Conservation (phyloP, 2,329 filamentous ascomycete genomes). For the Fusarium buharicum region DNA sequence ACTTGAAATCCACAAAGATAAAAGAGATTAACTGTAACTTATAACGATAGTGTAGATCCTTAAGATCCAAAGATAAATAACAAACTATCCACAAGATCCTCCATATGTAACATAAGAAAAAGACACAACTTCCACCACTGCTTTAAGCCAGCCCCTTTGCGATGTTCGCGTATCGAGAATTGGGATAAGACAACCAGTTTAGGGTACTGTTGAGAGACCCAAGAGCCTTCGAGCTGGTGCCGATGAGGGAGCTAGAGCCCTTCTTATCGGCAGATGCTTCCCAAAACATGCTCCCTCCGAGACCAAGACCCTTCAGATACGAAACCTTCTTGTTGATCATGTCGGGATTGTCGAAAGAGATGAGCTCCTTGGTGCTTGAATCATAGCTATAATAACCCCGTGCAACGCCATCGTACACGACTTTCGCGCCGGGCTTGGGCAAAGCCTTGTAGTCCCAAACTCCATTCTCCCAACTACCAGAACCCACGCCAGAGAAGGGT, state of each 20-base stretch:
- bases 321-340: slow-evolving; percentile 69
- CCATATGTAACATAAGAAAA: no score
- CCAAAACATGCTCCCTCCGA: slow-evolving; percentile 89
- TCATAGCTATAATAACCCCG: slow-evolving; percentile 79
- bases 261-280: slow-evolving; percentile 76
- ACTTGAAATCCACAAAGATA: no score
- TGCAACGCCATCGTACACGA: slow-evolving; percentile 65
- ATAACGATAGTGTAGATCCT: no score
- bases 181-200: slow-evolving; percentile 63
- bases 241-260: slow-evolving; percentile 68
- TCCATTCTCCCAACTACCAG: slow-evolving; percentile 76
- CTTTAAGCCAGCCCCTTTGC: slow-evolving; percentile 16
- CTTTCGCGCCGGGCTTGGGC: slow-evolving; percentile 68
- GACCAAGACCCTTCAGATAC: slow-evolving; percentile 66
- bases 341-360: slow-evolving; percentile 75
- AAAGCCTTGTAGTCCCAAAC: slow-evolving; percentile 85
- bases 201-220: slow-evolving; percentile 55
- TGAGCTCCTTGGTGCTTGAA: slow-evolving; percentile 64
- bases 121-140: background rate
- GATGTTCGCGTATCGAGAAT: slow-evolving; percentile 65
- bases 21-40: no score
- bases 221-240: slow-evolving; percentile 55
- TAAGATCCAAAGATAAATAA: no score
- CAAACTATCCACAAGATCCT: no score
- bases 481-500: slow-evolving; percentile 66